Percentiles rank a stretch among this genome's conserved stretches.
These are phyloP conservation scores for Oxalis stricta DNA, from an alignment of 441 rosid species.

Conservation along the genomic window DNA sequence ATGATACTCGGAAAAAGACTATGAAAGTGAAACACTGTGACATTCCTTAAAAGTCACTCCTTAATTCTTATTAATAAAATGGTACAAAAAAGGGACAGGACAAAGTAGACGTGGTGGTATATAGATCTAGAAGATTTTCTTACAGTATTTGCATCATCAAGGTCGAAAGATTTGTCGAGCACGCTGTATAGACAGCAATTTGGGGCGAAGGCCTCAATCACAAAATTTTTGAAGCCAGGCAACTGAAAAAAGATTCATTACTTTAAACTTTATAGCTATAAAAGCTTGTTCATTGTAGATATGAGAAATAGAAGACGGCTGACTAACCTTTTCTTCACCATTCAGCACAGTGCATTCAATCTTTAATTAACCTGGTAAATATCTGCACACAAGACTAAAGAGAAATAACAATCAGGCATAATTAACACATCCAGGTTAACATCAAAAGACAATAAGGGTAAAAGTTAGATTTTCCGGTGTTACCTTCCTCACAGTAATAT, in stretches of 20 bases:
- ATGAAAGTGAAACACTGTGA: too few species aligned
- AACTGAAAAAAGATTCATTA: conserved; percentile 32
- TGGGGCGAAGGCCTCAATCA: conserved; percentile 52
- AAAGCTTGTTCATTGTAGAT: background rate
- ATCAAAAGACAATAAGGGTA: background rate
- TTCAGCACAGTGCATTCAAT: conserved; percentile 54
- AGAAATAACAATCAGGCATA: conserved; percentile 7
- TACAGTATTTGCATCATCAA: conserved; percentile 82
- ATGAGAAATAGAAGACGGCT: conserved; percentile 4
- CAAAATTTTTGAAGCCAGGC: conserved; percentile 68
- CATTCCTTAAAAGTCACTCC: too few species aligned
- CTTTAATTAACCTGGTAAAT: conserved; percentile 72
- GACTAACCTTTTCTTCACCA: conserved; percentile 60
- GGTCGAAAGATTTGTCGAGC: conserved; percentile 79
- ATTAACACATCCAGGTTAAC: background rate
- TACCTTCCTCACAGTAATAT: conserved; percentile 63
- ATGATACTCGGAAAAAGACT: too few species aligned
- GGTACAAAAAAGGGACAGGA: background rate
- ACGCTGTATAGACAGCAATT: conserved; percentile 78
- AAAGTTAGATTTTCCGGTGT: background rate
- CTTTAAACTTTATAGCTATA: conserved; percentile 2
- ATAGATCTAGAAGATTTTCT: conserved; percentile 24
- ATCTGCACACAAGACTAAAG: conserved; percentile 81
- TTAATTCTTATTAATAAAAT: too few species aligned
- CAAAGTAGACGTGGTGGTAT: too few species aligned